Conservation (phyloP, 495 filamentous ascomycete genomes). For the Aspergillus affinis region DNA sequence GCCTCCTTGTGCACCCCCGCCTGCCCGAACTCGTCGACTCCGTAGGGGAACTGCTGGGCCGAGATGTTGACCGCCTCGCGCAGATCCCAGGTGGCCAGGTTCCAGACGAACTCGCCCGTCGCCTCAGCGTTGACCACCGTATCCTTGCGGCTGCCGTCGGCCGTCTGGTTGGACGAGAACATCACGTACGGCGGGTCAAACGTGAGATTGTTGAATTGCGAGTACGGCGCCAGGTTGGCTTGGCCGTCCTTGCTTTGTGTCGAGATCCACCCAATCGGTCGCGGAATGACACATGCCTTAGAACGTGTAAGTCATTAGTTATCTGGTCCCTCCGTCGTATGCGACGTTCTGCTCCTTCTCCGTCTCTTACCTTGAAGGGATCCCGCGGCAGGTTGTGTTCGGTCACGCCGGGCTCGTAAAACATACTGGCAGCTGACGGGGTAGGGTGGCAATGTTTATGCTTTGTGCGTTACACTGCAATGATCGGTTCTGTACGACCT, state of each 20-base stretch:
- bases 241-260: conserved; percentile 33
- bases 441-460: background rate
- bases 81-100: conserved; percentile 54
- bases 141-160: conserved; percentile 46
- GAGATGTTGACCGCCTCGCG: conserved; percentile 52
- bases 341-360: background rate
- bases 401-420: conserved; percentile 35
- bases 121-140: conserved; percentile 52
- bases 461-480: background rate
- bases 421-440: conserved; percentile 23
- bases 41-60: conserved; percentile 41
- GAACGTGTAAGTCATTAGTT: background rate
- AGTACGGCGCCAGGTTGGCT: conserved; percentile 56
- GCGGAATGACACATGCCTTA: conserved; percentile 41
- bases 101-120: conserved; percentile 57
- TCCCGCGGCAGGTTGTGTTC: conserved; percentile 40
- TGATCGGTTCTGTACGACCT: background rate
- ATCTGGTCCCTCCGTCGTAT: too few species aligned
- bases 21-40: conserved; percentile 53
- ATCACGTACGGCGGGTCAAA: conserved; percentile 61
- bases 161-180: conserved; percentile 54
- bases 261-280: conserved; percentile 49
- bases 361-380: conserved; percentile 38
- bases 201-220: conserved; percentile 60
- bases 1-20: conserved; percentile 47